Base-by-base conservation (phyloP, 768 basidiomycete genomes). In the Mycena filopes region DNA sequence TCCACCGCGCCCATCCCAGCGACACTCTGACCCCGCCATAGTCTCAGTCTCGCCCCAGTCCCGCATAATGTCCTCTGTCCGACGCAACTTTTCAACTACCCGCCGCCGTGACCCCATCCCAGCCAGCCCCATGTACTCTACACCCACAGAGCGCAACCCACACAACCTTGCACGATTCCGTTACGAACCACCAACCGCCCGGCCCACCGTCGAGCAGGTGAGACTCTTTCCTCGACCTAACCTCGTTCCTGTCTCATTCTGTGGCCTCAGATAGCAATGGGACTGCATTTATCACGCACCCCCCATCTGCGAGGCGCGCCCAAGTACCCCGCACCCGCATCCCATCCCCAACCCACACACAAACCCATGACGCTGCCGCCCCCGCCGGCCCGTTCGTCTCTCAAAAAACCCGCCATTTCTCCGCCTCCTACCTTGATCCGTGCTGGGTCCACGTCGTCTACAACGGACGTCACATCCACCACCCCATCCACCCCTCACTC, bases 401-500 rank as follows among this genome's bases (percentile, higher is more conserved):
- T 69, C 8, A 69, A 69, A 63, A 69, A 69, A 21, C 41, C 67
- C 41, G 57, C 9, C 0, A 21, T 60, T n/a, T 33, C 12, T 23
- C 31, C 40, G 21, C 20, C 46, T 11, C 51, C 47, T 23, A 26
- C 23, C 2, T 21, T 55, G 4, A 26, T 42, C 40, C 25, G 51
- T 41, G 50, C 41, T 41, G 50, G 48, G 18, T 65, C 67, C 18
- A 53, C 55, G 3, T 66, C 64, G 3, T 62, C 60, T 43, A 61
- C 67, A 10, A 69, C 68, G 1, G 68, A 69, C 53, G 64, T 69
- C 21, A 63, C 68, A 2, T 69, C 68, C 25, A 69, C 60, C 38
- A 26, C 66, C 4, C 66, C 60, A 15, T 64, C 66, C 28, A 65
- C 67, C 0, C 68, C 68, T 1, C 59, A 58, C 26, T 69, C 68